phyloP scores from a whole-genome alignment of 148 eudicot genomes.

The Gaultheria prostrata region DNA sequence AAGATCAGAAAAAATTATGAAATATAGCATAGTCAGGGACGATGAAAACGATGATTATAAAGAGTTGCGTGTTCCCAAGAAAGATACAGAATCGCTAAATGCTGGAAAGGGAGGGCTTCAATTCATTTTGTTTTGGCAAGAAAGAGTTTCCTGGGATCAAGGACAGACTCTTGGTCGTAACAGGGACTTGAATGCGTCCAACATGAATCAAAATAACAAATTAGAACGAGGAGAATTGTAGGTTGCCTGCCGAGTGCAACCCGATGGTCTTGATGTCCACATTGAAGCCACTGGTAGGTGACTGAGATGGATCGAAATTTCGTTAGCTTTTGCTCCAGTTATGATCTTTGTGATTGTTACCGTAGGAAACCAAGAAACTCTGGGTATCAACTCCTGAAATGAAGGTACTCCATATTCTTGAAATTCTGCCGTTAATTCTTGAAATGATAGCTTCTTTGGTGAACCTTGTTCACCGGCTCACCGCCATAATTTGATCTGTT shows the following conservation, averaged over 20 bases:
- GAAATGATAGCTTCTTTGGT: background rate
- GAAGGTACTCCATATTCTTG: background rate
- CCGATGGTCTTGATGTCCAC: constrained; percentile 3
- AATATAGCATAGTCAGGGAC: background rate
- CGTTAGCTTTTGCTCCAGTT: background rate
- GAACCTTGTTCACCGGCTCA: background rate
- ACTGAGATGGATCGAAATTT: background rate
- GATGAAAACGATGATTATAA: background rate
- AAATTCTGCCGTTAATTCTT: background rate
- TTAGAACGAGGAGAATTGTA: background rate
- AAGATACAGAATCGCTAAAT: background rate
- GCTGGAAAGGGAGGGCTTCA: background rate
- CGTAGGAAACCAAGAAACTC: background rate
- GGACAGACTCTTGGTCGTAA: background rate
- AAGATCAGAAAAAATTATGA: background rate
- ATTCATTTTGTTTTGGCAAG: background rate
- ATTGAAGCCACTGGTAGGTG: background rate
- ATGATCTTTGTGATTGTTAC: background rate
- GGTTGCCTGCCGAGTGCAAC: background rate
- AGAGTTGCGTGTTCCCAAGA: background rate
- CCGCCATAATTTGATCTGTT: background rate
- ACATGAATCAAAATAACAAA: background rate
- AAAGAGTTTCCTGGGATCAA: background rate
- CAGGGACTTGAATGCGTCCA: background rate
- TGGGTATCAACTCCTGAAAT: background rate